Evolutionary conservation across 768 basidiomycete species (phyloP).

Genomic region (Lactifluus pinguis): DNA sequence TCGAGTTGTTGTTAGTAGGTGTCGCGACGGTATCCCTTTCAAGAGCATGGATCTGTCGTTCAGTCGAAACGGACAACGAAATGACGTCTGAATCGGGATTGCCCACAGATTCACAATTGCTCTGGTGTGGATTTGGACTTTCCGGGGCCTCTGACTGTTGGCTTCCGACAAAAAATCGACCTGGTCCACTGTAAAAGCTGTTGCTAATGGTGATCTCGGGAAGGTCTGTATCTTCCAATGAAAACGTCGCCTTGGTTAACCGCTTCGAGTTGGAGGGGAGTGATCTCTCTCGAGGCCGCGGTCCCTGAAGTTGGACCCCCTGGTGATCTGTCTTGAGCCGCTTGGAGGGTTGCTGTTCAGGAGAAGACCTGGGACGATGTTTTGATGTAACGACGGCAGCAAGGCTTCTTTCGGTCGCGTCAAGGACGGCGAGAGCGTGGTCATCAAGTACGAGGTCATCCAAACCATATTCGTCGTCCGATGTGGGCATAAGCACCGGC

Average conservation of each 20-base stretch:
- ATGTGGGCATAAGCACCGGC: conserved; percentile 5
- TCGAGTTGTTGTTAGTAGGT: background rate
- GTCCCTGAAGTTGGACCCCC: conserved; percentile 4
- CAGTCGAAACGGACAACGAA: background rate
- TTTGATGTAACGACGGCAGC: background rate
- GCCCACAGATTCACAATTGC: background rate
- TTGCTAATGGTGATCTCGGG: conserved; percentile 16
- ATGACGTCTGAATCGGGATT: background rate
- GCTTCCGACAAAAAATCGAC: conserved; percentile 3
- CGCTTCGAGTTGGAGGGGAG: background rate
- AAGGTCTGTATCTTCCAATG: conserved; percentile 15
- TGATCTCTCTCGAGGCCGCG: background rate
- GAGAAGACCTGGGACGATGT: conserved; percentile 5
- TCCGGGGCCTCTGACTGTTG: conserved; percentile 4
- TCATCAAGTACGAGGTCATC: conserved; percentile 20
- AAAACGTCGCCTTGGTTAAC: background rate
- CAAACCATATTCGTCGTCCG: conserved; percentile 18
- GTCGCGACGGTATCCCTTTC: background rate
- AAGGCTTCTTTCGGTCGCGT: conserved; percentile 17
- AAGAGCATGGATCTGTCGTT: background rate
- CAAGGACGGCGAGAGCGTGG: conserved; percentile 14
- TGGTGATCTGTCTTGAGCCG: conserved; percentile 14
- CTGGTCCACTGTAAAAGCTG: conserved; percentile 17
- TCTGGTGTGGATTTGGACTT: background rate
- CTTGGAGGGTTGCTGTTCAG: conserved; percentile 12